Evolutionary conservation across 1,284 basidiomycete species (phyloP).

Genomic region (Prillingera fragicola): DNA sequence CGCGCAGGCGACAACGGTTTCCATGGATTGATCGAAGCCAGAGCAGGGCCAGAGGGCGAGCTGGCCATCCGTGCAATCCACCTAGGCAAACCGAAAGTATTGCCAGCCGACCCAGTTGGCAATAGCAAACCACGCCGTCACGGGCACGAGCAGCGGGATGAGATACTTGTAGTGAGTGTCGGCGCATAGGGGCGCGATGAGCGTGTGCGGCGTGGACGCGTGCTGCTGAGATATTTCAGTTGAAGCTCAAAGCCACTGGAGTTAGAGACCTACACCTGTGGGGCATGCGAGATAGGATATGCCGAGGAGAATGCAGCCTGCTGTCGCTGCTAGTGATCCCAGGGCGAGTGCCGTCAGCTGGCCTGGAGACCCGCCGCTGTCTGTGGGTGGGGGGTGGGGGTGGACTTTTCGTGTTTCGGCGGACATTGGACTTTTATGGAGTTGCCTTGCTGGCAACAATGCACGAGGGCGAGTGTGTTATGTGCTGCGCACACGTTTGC

Average conservation of each 20-base stretch:
- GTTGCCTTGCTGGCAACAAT: too few relatives aligned
- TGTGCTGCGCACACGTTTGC: too few relatives aligned
- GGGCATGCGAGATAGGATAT: conserved; percentile 14
- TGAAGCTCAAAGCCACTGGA: neutral
- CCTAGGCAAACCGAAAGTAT: conserved; percentile 75
- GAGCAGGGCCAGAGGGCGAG: neutral
- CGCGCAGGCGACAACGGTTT: too few relatives aligned
- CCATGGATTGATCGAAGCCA: neutral
- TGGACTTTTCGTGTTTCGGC: too few relatives aligned
- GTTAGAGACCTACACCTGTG: neutral
- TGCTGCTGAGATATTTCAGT: neutral
- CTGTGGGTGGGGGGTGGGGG: too few relatives aligned
- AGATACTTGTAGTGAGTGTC: conserved; percentile 90
- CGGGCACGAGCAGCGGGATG: conserved; percentile 68
- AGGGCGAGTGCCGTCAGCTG: too few relatives aligned
- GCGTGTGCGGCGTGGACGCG: neutral
- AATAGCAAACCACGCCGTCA: conserved; percentile 78
- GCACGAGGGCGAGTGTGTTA: too few relatives aligned
- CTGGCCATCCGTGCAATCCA: neutral
- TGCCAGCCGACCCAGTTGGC: conserved; percentile 97
- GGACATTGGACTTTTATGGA: too few relatives aligned
- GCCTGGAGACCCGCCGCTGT: too few relatives aligned
- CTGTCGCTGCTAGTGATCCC: too few relatives aligned
- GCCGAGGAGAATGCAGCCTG: conserved; percentile 8
- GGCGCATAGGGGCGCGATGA: conserved; percentile 23